Base-by-base conservation (phyloP, 106 monocot species). In the Allium sativum region DNA sequence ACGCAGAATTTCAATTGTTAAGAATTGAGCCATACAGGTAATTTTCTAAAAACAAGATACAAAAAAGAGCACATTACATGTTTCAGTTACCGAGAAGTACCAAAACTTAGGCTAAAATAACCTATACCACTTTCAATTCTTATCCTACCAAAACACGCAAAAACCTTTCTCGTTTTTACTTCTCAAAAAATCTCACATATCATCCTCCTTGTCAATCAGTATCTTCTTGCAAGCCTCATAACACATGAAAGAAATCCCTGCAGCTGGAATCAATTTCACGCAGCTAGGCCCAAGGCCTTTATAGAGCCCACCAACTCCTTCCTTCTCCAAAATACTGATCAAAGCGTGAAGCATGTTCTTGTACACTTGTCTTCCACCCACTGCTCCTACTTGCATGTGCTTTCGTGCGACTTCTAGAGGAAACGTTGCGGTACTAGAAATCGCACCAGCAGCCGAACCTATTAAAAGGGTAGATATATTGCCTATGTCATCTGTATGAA, bases 181-280 rank as follows among this genome's bases (percentile, higher is more conserved):
- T 55, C 13, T 17, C 45, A 44, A 1, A 2, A 21, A 62, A 14
- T 2, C 19, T 41, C 14, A 65, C 13, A 14, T 19, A 62, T 64
- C 64, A 9, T 85, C 79, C 62, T 82, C 78, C 19, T 79, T 72
- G 18, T 96, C 90, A 7, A 83, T 72, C 62, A 96, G 58, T 47
- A 90, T 77, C 75, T 87, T 96, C 82, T 96, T 96, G 79, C 87
- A 91, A 55, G 90, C 90, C 70, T 96, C 95, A 47, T 90, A 96
- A 62, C 95, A 96, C 95, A 96, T 90, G 78, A 96, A 96, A 0
- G 87, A 87, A 65, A 96, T 96, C 20, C 95, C 95, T 1, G 95
- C 95, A 48, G 95, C 90, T 48, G 95, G 95, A 18, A 87, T 78
- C 68, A 96, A 45, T 76, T 96, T 96, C 68, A 96, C 80, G 67